These are phyloP conservation scores for Hyphodiscus hymeniophilus DNA, from an alignment of 495 filamentous ascomycete species.

Conservation along the genomic window DNA sequence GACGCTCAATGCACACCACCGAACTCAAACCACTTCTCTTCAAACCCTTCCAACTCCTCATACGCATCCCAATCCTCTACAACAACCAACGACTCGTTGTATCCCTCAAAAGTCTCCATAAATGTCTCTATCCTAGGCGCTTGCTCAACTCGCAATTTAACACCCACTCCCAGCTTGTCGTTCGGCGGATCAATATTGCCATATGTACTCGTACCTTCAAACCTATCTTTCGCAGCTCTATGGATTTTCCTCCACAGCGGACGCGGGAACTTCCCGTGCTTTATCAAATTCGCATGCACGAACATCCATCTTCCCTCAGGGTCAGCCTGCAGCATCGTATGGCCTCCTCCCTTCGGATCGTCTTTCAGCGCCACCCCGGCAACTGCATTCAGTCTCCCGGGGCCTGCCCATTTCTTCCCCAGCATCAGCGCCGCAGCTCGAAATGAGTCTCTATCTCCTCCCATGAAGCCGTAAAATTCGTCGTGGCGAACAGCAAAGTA, in stretches of 20 bases:
- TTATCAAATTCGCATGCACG: too few relatives aligned
- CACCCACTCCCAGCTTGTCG: background rate
- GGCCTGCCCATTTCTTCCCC: too few relatives aligned
- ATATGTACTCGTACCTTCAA: background rate
- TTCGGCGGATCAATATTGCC: slow-evolving; percentile 1
- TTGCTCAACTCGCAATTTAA: background rate
- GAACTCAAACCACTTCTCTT: slow-evolving; percentile 4
- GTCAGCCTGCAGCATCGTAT: too few relatives aligned
- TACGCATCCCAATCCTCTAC: slow-evolving; percentile 3
- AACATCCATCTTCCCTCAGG: too few relatives aligned
- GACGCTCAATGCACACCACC: background rate
- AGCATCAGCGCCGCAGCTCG: too few relatives aligned
- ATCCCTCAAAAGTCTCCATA: background rate
- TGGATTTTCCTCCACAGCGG: slow-evolving; percentile 1
- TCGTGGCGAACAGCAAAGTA: too few relatives aligned
- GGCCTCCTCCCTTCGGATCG: too few relatives aligned
- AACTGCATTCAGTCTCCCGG: too few relatives aligned
- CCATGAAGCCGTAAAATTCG: too few relatives aligned
- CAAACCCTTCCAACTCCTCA: slow-evolving; percentile 2
- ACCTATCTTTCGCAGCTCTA: background rate
- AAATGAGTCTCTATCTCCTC: too few relatives aligned
- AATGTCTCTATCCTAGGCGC: background rate
- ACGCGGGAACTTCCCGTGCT: too few relatives aligned
- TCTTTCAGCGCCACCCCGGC: too few relatives aligned
- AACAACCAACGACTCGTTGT: background rate